Percentiles rank a stretch among this genome's conserved stretches.
Evolutionary conservation across 2,329 filamentous ascomycete genomes (phyloP).

Genomic region (Coniosporium tulheliwenetii): DNA sequence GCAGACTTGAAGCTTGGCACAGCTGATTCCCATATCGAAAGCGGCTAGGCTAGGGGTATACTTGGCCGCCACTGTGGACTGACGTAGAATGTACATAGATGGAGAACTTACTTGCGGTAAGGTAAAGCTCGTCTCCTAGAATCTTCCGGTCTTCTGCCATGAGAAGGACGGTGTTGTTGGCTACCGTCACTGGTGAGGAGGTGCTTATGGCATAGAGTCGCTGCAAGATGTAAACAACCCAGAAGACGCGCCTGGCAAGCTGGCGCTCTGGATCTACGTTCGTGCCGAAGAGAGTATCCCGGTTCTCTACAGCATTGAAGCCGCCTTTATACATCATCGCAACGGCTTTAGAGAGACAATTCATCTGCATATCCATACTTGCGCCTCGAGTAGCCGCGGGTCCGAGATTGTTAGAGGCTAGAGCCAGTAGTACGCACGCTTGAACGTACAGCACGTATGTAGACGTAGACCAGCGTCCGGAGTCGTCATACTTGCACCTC

Average conservation of each 20-base stretch:
- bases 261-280: too few species aligned
- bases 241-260: slow-evolving; percentile 36
- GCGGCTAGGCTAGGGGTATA: slow-evolving; percentile 3
- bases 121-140: slow-evolving; percentile 48
- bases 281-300: neutral
- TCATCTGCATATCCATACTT: neutral
- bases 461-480: slow-evolving; percentile 25
- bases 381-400: slow-evolving; percentile 28
- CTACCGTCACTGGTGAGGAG: slow-evolving; percentile 45
- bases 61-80: too few species aligned
- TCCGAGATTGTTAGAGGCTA: slow-evolving; percentile 47
- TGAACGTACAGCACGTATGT: slow-evolving; percentile 45
- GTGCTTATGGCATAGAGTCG: slow-evolving; percentile 58
- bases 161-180: slow-evolving; percentile 44
- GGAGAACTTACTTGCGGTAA: slow-evolving; percentile 45
- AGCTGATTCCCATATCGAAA: neutral
- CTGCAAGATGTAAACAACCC: slow-evolving; percentile 55
- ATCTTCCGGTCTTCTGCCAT: slow-evolving; percentile 42
- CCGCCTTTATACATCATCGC: neutral
- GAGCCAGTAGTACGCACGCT: slow-evolving; percentile 47
- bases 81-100: neutral
- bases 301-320: neutral
- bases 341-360: neutral
- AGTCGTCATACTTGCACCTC: slow-evolving; percentile 20
- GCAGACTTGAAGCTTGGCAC: slow-evolving; percentile 39